Conservation (phyloP, 371 early-diverging fungal genomes). For the Choanephora cucurbitarum region DNA sequence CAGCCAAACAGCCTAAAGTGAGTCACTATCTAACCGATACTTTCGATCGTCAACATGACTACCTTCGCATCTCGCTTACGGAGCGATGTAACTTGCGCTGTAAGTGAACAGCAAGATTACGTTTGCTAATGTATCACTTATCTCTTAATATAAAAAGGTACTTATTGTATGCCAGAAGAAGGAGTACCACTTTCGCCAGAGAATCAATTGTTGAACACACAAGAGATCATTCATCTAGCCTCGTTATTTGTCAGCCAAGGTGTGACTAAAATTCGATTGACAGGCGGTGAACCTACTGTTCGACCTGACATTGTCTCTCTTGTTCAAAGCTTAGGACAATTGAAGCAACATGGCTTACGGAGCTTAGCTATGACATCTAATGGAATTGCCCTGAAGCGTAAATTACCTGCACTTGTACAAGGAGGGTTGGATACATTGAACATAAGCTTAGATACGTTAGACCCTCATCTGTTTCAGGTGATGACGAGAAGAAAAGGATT, state of each 20-base stretch:
- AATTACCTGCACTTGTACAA: conserved; percentile 67
- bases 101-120: conserved; percentile 35
- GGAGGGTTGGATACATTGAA: conserved; percentile 87
- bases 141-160: too few species aligned
- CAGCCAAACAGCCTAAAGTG: neutral
- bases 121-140: too few species aligned
- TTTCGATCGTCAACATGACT: conserved; percentile 86
- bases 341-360: conserved; percentile 72
- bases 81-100: conserved; percentile 94
- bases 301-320: conserved; percentile 86
- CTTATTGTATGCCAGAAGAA: conserved; percentile 96
- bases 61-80: conserved; percentile 91
- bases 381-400: conserved; percentile 87
- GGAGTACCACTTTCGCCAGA: conserved; percentile 81
- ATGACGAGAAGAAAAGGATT: conserved; percentile 87
- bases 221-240: conserved; percentile 82
- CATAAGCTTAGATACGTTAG: conserved; percentile 89
- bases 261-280: conserved; percentile 90
- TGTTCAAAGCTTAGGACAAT: conserved; percentile 70
- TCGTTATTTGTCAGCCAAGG: conserved; percentile 84
- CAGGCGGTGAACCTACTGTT: conserved; percentile 97
- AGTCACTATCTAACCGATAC: conserved; percentile 55
- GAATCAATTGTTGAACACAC: conserved; percentile 68
- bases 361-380: conserved; percentile 93
- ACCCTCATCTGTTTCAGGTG: conserved; percentile 82